Evolutionary conservation across 371 early-diverging fungal species (phyloP).

Genomic region (Rhizopus stolonifer): DNA sequence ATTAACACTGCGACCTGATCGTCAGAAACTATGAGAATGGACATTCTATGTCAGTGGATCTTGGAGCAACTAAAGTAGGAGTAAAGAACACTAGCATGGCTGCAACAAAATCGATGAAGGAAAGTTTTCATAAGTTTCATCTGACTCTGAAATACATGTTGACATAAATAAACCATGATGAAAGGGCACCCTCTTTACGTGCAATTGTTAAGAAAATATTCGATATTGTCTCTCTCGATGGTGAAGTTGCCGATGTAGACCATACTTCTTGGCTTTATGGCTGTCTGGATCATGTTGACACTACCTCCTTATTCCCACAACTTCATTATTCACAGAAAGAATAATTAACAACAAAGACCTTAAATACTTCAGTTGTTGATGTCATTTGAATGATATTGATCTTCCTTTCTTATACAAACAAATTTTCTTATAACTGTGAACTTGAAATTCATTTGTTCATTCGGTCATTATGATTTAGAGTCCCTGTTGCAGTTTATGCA

Average conservation of each 20-base stretch:
- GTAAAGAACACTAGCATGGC: neutral
- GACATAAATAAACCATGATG: neutral
- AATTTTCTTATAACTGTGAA: neutral
- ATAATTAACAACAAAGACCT: neutral
- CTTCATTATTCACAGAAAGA: neutral
- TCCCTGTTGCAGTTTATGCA: constrained; percentile 48
- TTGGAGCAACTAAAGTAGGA: constrained; percentile 1
- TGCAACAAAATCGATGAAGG: neutral
- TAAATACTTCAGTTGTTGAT: neutral
- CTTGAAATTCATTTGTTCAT: too few species aligned
- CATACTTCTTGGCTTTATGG: neutral
- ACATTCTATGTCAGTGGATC: neutral
- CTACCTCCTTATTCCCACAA: neutral
- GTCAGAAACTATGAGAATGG: neutral
- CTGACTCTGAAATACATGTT: neutral
- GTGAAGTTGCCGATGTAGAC: neutral
- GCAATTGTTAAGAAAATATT: neutral
- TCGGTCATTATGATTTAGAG: constrained; percentile 27
- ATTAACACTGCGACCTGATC: neutral
- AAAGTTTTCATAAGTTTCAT: constrained; percentile 1
- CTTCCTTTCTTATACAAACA: neutral
- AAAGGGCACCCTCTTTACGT: neutral
- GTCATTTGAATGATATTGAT: neutral
- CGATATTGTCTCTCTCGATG: neutral
- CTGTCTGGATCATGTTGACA: neutral